Percentiles rank a stretch among this genome's conserved stretches.
These are phyloP conservation scores for Lathyrus tuberosus DNA, from an alignment of 306 rosid genomes.

Conservation along the genomic window DNA sequence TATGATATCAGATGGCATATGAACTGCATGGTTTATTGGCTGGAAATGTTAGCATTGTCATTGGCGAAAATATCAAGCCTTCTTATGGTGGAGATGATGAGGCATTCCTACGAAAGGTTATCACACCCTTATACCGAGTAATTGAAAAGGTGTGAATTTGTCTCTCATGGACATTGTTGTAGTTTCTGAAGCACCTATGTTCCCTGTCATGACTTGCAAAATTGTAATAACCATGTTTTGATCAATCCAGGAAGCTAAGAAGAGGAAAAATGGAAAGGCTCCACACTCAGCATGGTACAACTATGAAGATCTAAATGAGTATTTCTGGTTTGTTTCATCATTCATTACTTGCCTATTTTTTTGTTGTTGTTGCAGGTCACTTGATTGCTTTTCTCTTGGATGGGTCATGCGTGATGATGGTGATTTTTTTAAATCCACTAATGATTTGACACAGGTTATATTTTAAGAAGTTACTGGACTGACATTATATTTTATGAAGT, in stretches of 20 bases:
- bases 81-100: slow-evolving; percentile 98
- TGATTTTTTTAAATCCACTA: slow-evolving; percentile 81
- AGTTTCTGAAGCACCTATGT: slow-evolving; percentile 35
- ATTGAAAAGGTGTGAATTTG: slow-evolving; percentile 65
- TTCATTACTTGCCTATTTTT: slow-evolving; percentile 17
- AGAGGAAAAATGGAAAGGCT: slow-evolving; percentile 75
- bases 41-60: slow-evolving; percentile 97
- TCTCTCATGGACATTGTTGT: slow-evolving; percentile 31
- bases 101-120: slow-evolving; percentile 89
- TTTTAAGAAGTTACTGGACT: slow-evolving; percentile 29
- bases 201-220: slow-evolving; percentile 22
- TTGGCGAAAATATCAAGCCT: slow-evolving; percentile 98
- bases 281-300: slow-evolving; percentile 88
- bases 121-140: slow-evolving; percentile 82
- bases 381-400: slow-evolving; percentile 95
- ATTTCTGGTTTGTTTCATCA: slow-evolving; percentile 72
- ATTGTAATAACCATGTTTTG: slow-evolving; percentile 29
- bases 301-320: slow-evolving; percentile 94
- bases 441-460: slow-evolving; percentile 58
- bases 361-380: slow-evolving; percentile 61
- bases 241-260: slow-evolving; percentile 68
- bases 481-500: too few species aligned
- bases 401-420: slow-evolving; percentile 99
- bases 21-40: slow-evolving; percentile 97
- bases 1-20: slow-evolving; percentile 79